Conservation (phyloP, 768 basidiomycete species). For the Candolleomyces efflorescens region DNA sequence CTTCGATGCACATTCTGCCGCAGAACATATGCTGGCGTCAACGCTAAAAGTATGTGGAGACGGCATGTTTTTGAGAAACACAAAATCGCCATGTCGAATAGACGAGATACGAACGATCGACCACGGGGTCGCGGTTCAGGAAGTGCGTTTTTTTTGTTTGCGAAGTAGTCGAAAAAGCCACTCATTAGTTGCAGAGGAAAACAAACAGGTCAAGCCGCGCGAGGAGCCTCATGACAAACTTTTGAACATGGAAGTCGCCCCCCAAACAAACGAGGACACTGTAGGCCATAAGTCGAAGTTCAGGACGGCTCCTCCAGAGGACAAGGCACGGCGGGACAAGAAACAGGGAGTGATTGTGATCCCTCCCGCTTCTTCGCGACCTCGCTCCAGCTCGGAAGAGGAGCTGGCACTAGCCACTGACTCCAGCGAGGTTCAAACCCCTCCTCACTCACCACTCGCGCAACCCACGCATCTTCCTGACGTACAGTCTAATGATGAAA, state of each 20-base stretch:
- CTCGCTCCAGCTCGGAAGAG: background rate
- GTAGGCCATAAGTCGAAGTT: conserved; percentile 41
- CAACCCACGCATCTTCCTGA: conserved; percentile 1
- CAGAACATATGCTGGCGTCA: conserved; percentile 79
- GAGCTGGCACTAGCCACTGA: background rate
- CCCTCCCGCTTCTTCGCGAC: background rate
- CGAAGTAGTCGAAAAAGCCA: conserved; percentile 1
- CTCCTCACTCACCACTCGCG: background rate
- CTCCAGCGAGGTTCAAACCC: background rate
- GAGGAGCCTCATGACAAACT: conserved; percentile 40
- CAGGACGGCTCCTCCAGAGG: conserved; percentile 21
- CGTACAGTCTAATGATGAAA: background rate
- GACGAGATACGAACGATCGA: conserved; percentile 66
- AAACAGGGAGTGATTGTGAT: background rate
- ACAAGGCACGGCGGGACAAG: conserved; percentile 16
- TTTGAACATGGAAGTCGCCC: conserved; percentile 35
- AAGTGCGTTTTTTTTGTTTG: conserved; percentile 41
- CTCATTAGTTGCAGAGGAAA: conserved; percentile 46
- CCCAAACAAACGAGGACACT: conserved; percentile 31
- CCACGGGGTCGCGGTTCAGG: conserved; percentile 60
- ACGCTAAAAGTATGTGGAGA: conserved; percentile 91
- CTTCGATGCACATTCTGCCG: conserved; percentile 83
- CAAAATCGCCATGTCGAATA: conserved; percentile 86
- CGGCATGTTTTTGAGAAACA: conserved; percentile 88
- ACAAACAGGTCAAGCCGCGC: conserved; percentile 34